Evolutionary conservation across 257 asterid species (phyloP).

Genomic region (Capsicum chinense): DNA sequence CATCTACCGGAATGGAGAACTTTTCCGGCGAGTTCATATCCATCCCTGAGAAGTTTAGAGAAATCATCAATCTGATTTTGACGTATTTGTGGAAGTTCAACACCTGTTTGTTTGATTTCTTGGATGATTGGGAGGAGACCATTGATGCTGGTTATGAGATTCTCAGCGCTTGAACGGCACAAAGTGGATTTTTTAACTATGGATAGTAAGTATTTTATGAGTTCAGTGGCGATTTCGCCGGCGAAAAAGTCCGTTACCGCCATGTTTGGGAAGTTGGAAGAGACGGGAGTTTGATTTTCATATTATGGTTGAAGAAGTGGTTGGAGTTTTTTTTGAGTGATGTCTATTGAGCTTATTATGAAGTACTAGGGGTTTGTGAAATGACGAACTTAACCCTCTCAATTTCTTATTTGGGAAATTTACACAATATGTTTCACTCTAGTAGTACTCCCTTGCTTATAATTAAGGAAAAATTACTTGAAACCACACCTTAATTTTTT

Average conservation of each 20-base stretch:
- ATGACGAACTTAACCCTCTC: not conserved
- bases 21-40: conserved; percentile 66
- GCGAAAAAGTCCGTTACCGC: conserved; percentile 84
- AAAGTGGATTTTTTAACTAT: conserved; percentile 58
- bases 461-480: too few species aligned
- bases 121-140: conserved; percentile 72
- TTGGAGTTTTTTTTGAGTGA: not conserved
- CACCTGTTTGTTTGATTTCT: conserved; percentile 78
- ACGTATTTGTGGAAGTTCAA: conserved; percentile 79
- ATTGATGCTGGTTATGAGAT: conserved; percentile 54
- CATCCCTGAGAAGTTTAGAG: conserved; percentile 62
- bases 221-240: conserved; percentile 90
- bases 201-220: conserved; percentile 62
- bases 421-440: too few species aligned
- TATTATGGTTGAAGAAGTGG: not conserved
- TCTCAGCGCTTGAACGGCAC: conserved; percentile 75
- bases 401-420: too few species aligned
- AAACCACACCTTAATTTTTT: too few species aligned
- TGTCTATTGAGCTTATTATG: not conserved
- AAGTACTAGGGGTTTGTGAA: not conserved
- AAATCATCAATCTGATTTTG: conserved; percentile 77
- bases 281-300: not conserved
- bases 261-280: conserved; percentile 44
- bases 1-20: conserved; percentile 68
- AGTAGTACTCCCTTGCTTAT: too few species aligned